Base-by-base conservation (phyloP, 2,329 filamentous ascomycete genomes). In the Magnaporthiopsis poae region DNA sequence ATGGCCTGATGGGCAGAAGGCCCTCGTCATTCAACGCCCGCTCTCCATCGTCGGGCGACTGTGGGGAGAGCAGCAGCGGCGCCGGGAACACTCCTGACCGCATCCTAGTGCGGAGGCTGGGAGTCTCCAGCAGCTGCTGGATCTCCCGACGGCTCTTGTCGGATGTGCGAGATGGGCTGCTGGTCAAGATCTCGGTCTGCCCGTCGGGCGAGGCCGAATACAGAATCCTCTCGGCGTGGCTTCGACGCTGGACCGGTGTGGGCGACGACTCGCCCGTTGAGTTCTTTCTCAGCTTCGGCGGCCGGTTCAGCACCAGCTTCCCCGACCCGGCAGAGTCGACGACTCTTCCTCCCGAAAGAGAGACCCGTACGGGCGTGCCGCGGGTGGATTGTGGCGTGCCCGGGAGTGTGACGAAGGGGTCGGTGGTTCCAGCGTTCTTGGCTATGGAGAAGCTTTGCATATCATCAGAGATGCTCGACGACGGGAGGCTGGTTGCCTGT, bases 41-140 rank as follows among this genome's bases (percentile, higher is more conserved):
- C 25, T 64, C 27, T 27, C 39, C 62, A n/a, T 64, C 36, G 12
- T 52, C 60, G 9, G 61, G 60, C 1, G 65, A 59, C 25, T n/a
- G n/a, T 36, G 46, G 15, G 8, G 46, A 31, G 31, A 61, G n/a
- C 12, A 65, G 63, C n/a, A 33, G 12, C 3, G 63, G 63, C 33
- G 63, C 52, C 15, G 63, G 63, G 63, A 65, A 65, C 18, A 65
- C 36, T n/a, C 63, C 46, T 18, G 29, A 35, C n/a, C 63, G 46
- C 46, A 56, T 56, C 9, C n/a, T 25, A 9, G 46, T 56, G 46
- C 46, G 46, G n/a, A 56, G 46, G 18, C 18, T 56, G 7, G 46
- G 46, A 9, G 18, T 56, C 21, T 25, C 46, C 21, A 56, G 46
- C 18, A 56, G 46, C 46, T 56, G 46, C 46, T 56, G 46, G 46